Evolutionary conservation across 306 rosid species (phyloP).

Genomic region (Benincasa hispida): DNA sequence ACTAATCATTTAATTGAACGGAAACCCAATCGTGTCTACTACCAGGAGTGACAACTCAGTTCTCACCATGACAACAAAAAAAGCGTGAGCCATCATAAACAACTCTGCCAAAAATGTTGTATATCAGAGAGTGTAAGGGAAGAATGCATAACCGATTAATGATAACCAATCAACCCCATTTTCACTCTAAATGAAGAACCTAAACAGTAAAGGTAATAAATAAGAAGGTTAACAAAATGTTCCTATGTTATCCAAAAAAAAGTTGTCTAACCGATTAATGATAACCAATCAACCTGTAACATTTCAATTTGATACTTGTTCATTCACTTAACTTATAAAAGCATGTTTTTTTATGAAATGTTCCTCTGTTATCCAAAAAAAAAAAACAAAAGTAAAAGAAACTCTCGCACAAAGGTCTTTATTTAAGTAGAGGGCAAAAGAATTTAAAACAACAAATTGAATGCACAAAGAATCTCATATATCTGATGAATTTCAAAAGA

Average conservation of each 20-base stretch:
- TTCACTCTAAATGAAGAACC: neutral
- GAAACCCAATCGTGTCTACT: neutral
- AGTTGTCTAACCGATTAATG: too few species aligned
- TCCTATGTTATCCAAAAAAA: too few species aligned
- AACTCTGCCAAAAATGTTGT: neutral
- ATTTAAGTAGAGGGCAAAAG: neutral
- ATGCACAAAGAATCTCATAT: neutral
- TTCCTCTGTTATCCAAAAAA: neutral
- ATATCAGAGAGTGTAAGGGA: neutral
- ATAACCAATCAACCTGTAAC: too few species aligned
- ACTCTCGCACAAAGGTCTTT: neutral
- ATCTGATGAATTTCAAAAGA: neutral
- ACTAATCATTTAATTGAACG: neutral
- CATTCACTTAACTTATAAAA: neutral
- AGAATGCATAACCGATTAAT: neutral
- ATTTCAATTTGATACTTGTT: neutral
- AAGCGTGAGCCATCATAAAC: neutral
- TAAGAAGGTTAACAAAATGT: neutral
- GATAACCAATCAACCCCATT: neutral
- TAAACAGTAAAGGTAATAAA: neutral
- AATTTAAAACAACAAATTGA: neutral
- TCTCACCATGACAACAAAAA: neutral
- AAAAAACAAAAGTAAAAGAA: neutral
- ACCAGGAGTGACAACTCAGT: neutral
- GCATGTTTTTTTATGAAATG: neutral